phyloP scores from a whole-genome alignment of 768 basidiomycete genomes.

The Lentinula detonsa region DNA sequence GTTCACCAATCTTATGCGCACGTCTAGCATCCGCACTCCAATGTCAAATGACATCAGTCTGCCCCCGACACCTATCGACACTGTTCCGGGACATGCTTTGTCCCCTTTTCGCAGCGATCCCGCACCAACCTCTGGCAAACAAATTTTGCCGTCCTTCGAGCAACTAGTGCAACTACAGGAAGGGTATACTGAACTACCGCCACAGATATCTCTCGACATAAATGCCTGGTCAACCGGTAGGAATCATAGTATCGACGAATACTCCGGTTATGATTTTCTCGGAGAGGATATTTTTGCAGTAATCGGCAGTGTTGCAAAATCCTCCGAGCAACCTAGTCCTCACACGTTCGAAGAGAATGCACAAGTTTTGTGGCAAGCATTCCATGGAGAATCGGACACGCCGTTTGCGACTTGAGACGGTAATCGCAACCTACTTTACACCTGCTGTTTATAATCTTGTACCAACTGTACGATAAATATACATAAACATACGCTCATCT shows the following conservation, averaged over 20 bases:
- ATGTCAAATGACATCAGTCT: conserved; percentile 1
- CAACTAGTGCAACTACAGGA: background rate
- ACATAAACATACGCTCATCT: background rate
- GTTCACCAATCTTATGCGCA: conserved; percentile 2
- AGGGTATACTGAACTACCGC: background rate
- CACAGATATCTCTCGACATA: conserved; percentile 6
- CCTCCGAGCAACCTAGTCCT: background rate
- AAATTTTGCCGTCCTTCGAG: background rate
- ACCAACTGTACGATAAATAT: background rate
- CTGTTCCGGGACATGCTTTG: background rate
- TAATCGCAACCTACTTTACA: background rate
- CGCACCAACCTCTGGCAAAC: background rate
- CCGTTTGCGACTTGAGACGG: background rate
- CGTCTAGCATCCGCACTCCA: conserved; percentile 8
- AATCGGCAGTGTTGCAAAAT: conserved; percentile 4
- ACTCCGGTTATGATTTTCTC: conserved; percentile 9
- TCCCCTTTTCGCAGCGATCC: background rate
- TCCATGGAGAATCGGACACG: background rate
- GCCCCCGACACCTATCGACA: background rate
- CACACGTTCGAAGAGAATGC: conserved; percentile 8
- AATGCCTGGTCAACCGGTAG: background rate
- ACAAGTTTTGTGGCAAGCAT: conserved; percentile 1
- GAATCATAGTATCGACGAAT: conserved; percentile 5
- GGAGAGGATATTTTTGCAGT: conserved; percentile 8
- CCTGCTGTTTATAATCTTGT: background rate